These are phyloP conservation scores for Boletus barrowsii DNA, from an alignment of 768 basidiomycete species.

Conservation along the genomic window DNA sequence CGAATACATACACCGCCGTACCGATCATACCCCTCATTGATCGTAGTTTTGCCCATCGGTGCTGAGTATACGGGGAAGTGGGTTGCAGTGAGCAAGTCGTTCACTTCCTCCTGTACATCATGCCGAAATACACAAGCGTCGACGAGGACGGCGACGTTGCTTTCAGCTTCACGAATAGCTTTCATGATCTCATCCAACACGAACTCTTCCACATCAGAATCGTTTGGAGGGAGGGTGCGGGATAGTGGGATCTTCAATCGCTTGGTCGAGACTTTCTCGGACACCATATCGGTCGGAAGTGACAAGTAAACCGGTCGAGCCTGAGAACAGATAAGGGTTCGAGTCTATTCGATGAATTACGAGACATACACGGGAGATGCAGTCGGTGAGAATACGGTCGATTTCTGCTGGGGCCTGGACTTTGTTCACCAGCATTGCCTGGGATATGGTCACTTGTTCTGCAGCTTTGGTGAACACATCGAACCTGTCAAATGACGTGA, in stretches of 20 bases:
- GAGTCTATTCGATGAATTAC: background rate
- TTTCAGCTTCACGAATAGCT: conserved; percentile 54
- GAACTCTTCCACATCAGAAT: conserved; percentile 56
- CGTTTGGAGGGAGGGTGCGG: conserved; percentile 47
- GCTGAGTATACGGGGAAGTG: conserved; percentile 71
- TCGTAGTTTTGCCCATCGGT: conserved; percentile 78
- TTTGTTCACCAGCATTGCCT: conserved; percentile 55
- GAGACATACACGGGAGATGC: conserved; percentile 49
- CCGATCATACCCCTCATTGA: conserved; percentile 67
- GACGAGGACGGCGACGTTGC: conserved; percentile 69
- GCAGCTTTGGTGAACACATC: conserved; percentile 78
- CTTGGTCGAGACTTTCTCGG: conserved; percentile 60
- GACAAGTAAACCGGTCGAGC: conserved; percentile 86
- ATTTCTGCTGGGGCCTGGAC: conserved; percentile 63
- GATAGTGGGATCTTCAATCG: conserved; percentile 60
- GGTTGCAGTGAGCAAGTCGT: conserved; percentile 60
- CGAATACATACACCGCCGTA: conserved; percentile 70
- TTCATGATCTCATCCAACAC: conserved; percentile 73
- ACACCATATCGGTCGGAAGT: conserved; percentile 81
- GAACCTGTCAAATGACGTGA: conserved; percentile 43
- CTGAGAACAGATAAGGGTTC: conserved; percentile 30
- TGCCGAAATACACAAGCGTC: conserved; percentile 82
- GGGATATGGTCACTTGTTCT: conserved; percentile 68
- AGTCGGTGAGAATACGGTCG: conserved; percentile 72
- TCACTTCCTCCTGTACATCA: conserved; percentile 57